A percentile compares a stretch with the other conserved stretches of the same genome.
Evolutionary conservation across 768 basidiomycete genomes (phyloP).

Genomic region (Serendipita sp.): DNA sequence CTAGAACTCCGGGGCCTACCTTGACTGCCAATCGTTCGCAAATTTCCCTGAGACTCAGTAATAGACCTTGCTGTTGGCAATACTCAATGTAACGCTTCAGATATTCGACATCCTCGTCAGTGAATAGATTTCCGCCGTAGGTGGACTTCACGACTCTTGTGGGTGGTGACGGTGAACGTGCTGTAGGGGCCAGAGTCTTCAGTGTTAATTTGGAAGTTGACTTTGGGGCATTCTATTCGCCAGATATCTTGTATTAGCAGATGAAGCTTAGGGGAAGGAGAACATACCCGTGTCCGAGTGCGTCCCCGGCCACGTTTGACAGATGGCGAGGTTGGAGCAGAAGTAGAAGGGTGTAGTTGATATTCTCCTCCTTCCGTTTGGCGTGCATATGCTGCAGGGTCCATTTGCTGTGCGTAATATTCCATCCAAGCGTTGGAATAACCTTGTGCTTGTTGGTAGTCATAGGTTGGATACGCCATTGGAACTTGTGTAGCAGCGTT

Average conservation of each 20-base stretch:
- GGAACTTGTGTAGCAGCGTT: not conserved
- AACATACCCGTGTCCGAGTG: not conserved
- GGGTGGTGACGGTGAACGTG: constrained; percentile 72
- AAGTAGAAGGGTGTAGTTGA: not conserved
- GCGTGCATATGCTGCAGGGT: not conserved
- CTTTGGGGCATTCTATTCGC: not conserved
- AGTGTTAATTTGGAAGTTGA: constrained; percentile 8
- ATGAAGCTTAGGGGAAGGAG: not conserved
- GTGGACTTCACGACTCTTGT: constrained; percentile 74
- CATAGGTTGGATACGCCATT: not conserved
- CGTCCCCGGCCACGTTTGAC: not conserved
- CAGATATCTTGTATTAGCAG: not conserved
- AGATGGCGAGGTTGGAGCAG: not conserved
- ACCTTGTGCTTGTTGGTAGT: not conserved
- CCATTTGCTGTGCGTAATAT: not conserved
- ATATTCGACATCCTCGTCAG: constrained; percentile 66
- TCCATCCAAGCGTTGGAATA: not conserved
- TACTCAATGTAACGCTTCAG: constrained; percentile 82
- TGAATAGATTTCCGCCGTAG: constrained; percentile 78
- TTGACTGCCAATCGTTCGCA: constrained; percentile 77
- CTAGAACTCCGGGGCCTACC: constrained; percentile 22
- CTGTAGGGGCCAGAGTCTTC: constrained; percentile 37
- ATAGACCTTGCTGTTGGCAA: constrained; percentile 73
- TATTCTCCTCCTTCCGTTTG: not conserved
- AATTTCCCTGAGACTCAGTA: constrained; percentile 68